Conservation (phyloP, 1,284 basidiomycete genomes). For the Boletus smithii region DNA sequence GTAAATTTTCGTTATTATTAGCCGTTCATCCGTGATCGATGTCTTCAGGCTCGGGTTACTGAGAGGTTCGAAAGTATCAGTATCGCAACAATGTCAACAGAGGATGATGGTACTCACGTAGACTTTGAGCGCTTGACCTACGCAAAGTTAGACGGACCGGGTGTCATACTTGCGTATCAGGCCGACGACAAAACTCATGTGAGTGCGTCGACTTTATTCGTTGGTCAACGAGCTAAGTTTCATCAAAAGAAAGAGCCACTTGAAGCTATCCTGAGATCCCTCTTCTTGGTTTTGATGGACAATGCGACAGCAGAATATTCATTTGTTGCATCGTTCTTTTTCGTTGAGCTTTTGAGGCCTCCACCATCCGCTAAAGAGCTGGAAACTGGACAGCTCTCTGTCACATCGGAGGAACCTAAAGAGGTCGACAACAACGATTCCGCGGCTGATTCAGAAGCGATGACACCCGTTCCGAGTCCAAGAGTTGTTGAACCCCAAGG, state of each 20-base stretch:
- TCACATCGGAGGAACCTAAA: constrained; percentile 28
- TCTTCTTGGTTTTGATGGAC: constrained; percentile 87
- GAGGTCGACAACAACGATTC: constrained; percentile 33
- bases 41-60: constrained; percentile 49
- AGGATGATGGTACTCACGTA: constrained; percentile 38
- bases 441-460: constrained; percentile 41
- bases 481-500: constrained; percentile 14
- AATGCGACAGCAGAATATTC: constrained; percentile 89
- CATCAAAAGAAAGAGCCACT: constrained; percentile 71
- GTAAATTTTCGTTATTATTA: constrained; percentile 35
- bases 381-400: constrained; percentile 36
- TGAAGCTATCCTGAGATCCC: constrained; percentile 81
- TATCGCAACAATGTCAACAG: constrained; percentile 46
- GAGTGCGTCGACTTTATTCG: constrained; percentile 30
- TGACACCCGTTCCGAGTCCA: constrained; percentile 15
- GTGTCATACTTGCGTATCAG: constrained; percentile 79
- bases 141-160: constrained; percentile 74
- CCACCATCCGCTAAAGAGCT: constrained; percentile 35
- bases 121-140: constrained; percentile 59
- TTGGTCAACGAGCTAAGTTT: constrained; percentile 8
- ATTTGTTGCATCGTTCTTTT: constrained; percentile 84
- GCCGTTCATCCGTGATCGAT: background rate
- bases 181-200: constrained; percentile 84
- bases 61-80: constrained; percentile 65
- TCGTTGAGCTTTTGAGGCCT: constrained; percentile 35